Evolutionary conservation across 2,329 filamentous ascomycete genomes (phyloP), one percentile per base, ranked within the genome.

Genomic region (Domatiomyces catenatus): DNA sequence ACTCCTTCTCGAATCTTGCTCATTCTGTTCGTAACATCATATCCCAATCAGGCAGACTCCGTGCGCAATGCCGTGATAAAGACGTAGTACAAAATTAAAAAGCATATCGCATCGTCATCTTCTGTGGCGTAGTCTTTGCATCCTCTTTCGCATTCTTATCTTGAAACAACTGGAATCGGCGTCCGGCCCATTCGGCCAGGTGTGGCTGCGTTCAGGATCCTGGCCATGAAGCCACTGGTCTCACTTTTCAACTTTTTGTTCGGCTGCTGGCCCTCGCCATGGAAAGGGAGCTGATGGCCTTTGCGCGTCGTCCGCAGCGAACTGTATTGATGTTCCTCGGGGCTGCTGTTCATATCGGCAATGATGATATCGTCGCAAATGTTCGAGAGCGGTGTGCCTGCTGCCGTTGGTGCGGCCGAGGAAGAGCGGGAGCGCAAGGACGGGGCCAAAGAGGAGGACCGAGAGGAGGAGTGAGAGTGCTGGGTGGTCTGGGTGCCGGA

Each of bases 401-500:
- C 64, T 12, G 64, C 67, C 67, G 64, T 26, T 8, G 58, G 57
- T 20, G 58, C 64, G 60, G 18, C 64, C 62, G 61, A 67, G 64
- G 53, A 71, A 59, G 55, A 68, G 66, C 48, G 64, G 61, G 5
- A 69, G 64, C 10, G 66, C 67, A 52, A 67, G 53, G 68, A 71
- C 17, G 69, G 66, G 5, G 69, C 65, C 10, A 67, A 50, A 47
- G 69, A 71, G 19, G 69, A 71, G 1, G 69, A 69, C 26, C 68
- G 65, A 26, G 69, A 71, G 58, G 64, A 65, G 26, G 67, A 59
- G 19, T 67, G 67, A 50, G 62, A 67, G 46, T 65, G 62, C 5
- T 68, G 58, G 3, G 67, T 68, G 50, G 62, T 66, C 42, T 64
- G 62, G 3, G 67, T 69, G 50, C 68, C 65, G 1, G 66, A 64